Evolutionary conservation across 1,284 basidiomycete species (phyloP), one percentile per base, ranked within the genome.

Genomic region (Naganishia sp.): DNA sequence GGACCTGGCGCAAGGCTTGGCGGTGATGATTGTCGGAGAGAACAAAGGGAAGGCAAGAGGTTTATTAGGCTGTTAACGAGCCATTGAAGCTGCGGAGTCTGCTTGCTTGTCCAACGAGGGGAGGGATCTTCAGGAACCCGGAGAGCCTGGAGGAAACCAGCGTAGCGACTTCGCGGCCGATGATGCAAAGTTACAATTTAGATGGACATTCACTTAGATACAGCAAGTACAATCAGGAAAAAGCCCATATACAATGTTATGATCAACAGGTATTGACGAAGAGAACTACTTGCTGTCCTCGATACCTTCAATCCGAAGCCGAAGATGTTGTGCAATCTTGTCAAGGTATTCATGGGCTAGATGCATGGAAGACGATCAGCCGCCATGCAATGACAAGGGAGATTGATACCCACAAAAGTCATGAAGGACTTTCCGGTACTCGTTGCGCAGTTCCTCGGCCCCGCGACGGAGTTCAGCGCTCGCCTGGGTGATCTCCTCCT

Each of bases 101-200:
- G 58, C n/a, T 41, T 21, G 47, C 39, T 35, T 35, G 58, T 61
- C 35, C 23, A 28, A 18, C 28, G 35, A 61, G 58, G 58, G 58
- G 58, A 61, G 58, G 58, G 58, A 49, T 61, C 58, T 28, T 61
- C 39, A 39, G 6, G 58, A 61, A 42, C 58, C 58, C 58, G 39
- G 58, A 61, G 58, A 61, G 58, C 58, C 58, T 61, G 39, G 35
- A 54, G 52, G 52, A 21, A 52, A 23, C 50, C 31, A 18, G 21
- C 28, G 18, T 28, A 31, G 50, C 50, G 17, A 18, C 23, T 46
- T 32, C 50, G 50, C 15, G 31, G 13, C 50, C 50, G 50, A 49
- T 23, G 47, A 13, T 23, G n/a, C 47, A 21, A 25, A 49, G 47
- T 49, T 46, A 21, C n/a, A 13, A 39, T 9, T 39, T 25, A 21